Evolutionary conservation across 2,329 filamentous ascomycete species (phyloP).

Genomic region (Mariannaea sp.): DNA sequence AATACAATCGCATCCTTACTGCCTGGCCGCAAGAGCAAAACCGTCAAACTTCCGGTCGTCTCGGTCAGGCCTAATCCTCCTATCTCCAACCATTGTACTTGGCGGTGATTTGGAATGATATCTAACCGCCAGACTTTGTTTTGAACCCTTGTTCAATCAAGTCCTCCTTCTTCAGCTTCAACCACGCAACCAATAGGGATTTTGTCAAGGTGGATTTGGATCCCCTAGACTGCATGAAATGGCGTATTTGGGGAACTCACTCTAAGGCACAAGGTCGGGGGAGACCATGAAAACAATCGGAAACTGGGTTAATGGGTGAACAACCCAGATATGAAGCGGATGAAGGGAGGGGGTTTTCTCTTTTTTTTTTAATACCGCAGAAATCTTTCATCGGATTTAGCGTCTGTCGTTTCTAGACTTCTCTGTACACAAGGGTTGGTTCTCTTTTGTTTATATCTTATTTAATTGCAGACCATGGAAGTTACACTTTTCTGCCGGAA

Average conservation of each 20-base stretch:
- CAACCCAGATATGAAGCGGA: conserved; percentile 9
- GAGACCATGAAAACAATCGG: conserved; percentile 30
- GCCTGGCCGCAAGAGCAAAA: background rate
- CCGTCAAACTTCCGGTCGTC: background rate
- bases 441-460: conserved; percentile 29
- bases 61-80: background rate
- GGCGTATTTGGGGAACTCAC: conserved; percentile 34
- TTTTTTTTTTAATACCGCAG: too few relatives aligned
- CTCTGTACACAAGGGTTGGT: conserved; percentile 19
- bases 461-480: conserved; percentile 35
- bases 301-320: conserved; percentile 10
- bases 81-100: conserved; percentile 1
- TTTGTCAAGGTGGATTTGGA: conserved; percentile 25
- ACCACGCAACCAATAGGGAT: conserved; percentile 29
- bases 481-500: conserved; percentile 33
- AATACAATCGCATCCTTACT: conserved; percentile 5
- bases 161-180: conserved; percentile 16
- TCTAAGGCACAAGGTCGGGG: conserved; percentile 28
- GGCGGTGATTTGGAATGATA: conserved; percentile 8
- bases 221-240: conserved; percentile 36
- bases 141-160: conserved; percentile 25
- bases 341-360: conserved; percentile 1
- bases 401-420: conserved; percentile 18
- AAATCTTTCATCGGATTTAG: conserved; percentile 19
- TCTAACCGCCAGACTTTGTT: conserved; percentile 15